Conservation (phyloP, 1,284 basidiomycete species). For the Fomes fomentarius region DNA sequence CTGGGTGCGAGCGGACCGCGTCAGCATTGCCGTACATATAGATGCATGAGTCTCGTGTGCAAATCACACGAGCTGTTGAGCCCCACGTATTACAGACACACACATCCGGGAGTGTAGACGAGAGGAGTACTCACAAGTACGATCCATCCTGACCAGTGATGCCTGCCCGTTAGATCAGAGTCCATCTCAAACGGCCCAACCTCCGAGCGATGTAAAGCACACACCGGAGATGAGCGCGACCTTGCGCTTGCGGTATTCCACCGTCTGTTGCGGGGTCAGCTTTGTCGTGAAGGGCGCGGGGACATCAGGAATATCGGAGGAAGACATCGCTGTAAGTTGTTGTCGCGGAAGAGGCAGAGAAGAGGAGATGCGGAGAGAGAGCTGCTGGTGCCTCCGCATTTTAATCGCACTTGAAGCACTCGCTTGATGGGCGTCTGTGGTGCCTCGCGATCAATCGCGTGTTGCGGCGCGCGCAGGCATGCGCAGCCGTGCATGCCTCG, state of each 20-base stretch:
- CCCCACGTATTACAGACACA: background rate
- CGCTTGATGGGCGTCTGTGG: conserved; percentile 2
- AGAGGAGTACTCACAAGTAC: conserved; percentile 63
- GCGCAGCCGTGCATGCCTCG: too few species aligned
- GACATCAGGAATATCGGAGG: conserved; percentile 30
- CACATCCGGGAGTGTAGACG: background rate
- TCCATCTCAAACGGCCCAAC: background rate
- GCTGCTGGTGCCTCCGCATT: conserved; percentile 5
- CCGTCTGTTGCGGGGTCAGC: conserved; percentile 54
- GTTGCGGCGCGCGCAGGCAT: too few species aligned
- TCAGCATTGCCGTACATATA: conserved; percentile 5
- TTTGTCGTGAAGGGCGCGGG: conserved; percentile 41
- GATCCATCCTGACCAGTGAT: conserved; percentile 94
- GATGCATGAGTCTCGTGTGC: background rate
- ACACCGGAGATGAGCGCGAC: conserved; percentile 87
- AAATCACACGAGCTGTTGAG: conserved; percentile 18
- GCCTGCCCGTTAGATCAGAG: conserved; percentile 47
- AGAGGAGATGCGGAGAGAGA: conserved; percentile 8
- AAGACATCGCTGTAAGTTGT: conserved; percentile 27
- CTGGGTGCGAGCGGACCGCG: conserved; percentile 41
- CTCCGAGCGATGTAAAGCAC: conserved; percentile 24
- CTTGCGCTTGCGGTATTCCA: conserved; percentile 83
- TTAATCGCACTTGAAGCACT: conserved; percentile 10
- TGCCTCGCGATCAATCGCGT: too few species aligned
- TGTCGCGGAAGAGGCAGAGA: conserved; percentile 1